Percentiles rank a stretch among this genome's conserved stretches.
Evolutionary conservation across 345 rosid species (phyloP).

Genomic region (Salix viminalis): DNA sequence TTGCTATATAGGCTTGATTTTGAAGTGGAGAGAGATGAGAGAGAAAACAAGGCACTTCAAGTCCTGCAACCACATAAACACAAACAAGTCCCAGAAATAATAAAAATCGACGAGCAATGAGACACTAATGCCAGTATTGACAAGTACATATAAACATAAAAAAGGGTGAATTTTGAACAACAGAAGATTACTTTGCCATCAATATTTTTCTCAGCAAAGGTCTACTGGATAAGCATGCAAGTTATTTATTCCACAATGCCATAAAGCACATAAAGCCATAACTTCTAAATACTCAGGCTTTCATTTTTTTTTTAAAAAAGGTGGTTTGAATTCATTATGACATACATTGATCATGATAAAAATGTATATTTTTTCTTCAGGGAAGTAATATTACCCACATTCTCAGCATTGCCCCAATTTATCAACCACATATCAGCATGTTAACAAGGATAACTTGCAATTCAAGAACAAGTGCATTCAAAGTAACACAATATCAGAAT

Average conservation of each 20-base stretch:
- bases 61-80: slow-evolving; percentile 62
- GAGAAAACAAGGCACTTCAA: slow-evolving; percentile 98
- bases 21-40: slow-evolving; percentile 97
- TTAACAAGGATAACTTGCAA: background rate
- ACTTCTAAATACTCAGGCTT: background rate
- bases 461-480: background rate
- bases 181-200: background rate
- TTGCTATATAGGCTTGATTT: slow-evolving; percentile 89
- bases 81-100: slow-evolving; percentile 14
- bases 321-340: background rate
- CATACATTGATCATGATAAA: background rate
- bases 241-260: background rate
- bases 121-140: background rate
- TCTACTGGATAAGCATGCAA: background rate
- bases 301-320: background rate
- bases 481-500: background rate
- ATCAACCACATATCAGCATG: background rate
- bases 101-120: background rate
- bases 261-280: background rate
- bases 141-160: background rate
- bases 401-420: background rate
- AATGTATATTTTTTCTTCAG: background rate
- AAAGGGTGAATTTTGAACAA: background rate
- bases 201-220: background rate
- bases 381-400: background rate